phyloP scores from a whole-genome alignment of 257 asterid genomes.

The Solanum gracilifrons region DNA sequence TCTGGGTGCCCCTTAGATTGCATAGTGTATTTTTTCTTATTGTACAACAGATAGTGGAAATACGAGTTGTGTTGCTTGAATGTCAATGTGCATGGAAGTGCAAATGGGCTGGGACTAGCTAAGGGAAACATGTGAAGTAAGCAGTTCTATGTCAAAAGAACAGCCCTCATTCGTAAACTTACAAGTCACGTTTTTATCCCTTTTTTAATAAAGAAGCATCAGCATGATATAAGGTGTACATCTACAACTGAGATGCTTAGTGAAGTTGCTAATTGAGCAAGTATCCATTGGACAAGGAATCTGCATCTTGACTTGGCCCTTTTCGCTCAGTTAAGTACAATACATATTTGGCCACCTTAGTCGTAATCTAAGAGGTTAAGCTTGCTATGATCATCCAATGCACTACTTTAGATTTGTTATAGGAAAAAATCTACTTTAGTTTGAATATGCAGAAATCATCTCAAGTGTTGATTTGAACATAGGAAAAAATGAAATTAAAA shows the following conservation, averaged over 20 bases:
- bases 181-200: neutral
- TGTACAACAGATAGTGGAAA: neutral
- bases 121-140: neutral
- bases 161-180: neutral
- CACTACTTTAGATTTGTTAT: neutral
- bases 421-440: neutral
- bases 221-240: neutral
- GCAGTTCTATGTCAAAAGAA: neutral
- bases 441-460: neutral
- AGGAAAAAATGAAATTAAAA: neutral
- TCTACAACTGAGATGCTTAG: neutral
- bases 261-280: neutral
- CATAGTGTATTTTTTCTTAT: neutral
- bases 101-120: neutral
- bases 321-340: neutral
- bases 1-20: neutral
- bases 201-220: neutral
- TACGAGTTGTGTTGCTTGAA: neutral
- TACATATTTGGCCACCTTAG: neutral
- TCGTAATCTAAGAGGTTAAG: neutral
- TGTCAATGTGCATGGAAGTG: neutral
- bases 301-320: neutral
- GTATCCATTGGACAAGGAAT: neutral
- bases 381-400: neutral
- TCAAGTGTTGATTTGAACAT: neutral